These are phyloP conservation scores for Trichosanthes cucumerina DNA, from an alignment of 306 rosid genomes.

Conservation along the genomic window DNA sequence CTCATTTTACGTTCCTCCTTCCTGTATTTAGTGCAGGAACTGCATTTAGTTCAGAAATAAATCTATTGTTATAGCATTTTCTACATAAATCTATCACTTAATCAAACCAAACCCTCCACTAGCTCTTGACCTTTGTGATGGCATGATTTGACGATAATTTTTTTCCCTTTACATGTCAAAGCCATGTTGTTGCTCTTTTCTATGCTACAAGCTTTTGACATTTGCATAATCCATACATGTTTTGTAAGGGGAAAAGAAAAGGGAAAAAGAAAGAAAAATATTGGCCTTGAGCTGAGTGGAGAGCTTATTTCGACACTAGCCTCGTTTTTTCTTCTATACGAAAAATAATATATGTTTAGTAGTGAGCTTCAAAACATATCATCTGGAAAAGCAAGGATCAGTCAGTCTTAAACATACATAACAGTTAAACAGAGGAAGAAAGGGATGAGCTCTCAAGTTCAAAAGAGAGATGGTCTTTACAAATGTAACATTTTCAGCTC, in stretches of 20 bases:
- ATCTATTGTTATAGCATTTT: not conserved
- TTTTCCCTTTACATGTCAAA: not conserved
- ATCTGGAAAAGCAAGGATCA: not conserved
- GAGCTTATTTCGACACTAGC: no score
- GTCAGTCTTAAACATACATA: not conserved
- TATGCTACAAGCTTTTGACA: not conserved
- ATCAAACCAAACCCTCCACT: not conserved
- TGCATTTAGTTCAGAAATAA: conserved; percentile 7
- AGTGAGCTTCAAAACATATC: not conserved
- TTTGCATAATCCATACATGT: not conserved
- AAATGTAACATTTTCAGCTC: not conserved
- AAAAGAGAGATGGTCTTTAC: not conserved
- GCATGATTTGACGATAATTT: not conserved
- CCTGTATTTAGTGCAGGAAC: not conserved
- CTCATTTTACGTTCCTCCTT: not conserved
- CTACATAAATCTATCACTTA: not conserved
- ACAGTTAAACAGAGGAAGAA: not conserved
- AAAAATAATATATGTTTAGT: no score
- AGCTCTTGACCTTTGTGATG: not conserved
- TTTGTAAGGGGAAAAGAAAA: no score
- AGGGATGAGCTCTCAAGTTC: not conserved
- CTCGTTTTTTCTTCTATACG: no score
- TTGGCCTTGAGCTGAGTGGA: no score
- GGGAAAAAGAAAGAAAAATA: no score
- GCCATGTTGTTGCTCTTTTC: not conserved